These are phyloP conservation scores for Acanthamoeba healyi DNA, from an alignment of 208 protist genomes.

Conservation along the genomic window DNA sequence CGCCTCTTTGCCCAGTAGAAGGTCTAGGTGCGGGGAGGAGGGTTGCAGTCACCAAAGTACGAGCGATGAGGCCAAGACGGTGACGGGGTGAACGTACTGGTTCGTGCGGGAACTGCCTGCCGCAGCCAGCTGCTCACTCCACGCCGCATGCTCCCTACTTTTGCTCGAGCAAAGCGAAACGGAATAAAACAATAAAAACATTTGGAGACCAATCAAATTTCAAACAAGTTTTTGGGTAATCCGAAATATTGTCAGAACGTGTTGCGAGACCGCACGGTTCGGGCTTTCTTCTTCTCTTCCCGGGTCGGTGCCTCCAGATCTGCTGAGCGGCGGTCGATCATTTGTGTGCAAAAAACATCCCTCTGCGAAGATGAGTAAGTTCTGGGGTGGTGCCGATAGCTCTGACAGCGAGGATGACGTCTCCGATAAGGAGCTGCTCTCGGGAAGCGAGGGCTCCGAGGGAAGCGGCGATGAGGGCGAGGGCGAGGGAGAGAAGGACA, in stretches of 20 bases:
- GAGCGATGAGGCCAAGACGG: no score
- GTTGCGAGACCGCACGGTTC: neutral
- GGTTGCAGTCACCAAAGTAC: no score
- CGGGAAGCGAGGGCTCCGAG: neutral
- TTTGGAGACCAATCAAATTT: neutral
- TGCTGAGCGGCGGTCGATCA: neutral
- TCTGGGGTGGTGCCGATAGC: conserved; percentile 60
- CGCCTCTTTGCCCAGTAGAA: no score
- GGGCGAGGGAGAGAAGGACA: conserved; percentile 52
- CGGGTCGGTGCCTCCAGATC: neutral
- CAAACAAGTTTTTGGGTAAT: neutral
- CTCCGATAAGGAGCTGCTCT: conserved; percentile 59
- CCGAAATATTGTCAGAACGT: neutral
- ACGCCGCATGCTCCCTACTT: no score
- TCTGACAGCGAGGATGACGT: conserved; percentile 13
- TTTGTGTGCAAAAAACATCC: neutral
- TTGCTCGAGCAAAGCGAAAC: no score
- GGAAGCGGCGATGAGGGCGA: conserved; percentile 33
- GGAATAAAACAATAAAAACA: neutral
- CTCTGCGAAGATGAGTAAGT: conserved; percentile 52
- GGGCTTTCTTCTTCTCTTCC: conserved; percentile 1
- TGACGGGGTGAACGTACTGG: no score
- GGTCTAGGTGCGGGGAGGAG: no score
- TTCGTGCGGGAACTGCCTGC: no score
- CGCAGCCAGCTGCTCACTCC: no score